Percentiles rank a stretch among this genome's conserved stretches.
Evolutionary conservation across 148 eudicot species (phyloP).

Genomic region (Chenopodium suecicum): DNA sequence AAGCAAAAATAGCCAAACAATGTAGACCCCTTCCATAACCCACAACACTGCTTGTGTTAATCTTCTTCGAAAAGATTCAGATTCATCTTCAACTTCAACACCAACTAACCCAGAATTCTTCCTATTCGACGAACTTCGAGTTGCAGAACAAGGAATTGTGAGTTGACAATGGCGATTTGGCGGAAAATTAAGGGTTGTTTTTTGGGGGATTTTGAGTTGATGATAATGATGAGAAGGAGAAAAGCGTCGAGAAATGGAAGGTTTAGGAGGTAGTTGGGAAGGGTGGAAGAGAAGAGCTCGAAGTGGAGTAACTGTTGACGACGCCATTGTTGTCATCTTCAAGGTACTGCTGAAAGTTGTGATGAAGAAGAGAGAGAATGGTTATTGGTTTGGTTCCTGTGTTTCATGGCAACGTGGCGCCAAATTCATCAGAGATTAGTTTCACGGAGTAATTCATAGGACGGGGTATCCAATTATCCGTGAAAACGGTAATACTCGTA

Average conservation of each 20-base stretch:
- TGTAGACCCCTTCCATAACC: conserved; percentile 67
- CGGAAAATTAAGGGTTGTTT: background rate
- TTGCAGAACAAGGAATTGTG: conserved; percentile 4
- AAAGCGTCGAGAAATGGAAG: background rate
- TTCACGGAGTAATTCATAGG: too few species aligned
- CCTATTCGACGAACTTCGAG: conserved; percentile 16
- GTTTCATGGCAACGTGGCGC: background rate
- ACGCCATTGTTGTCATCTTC: conserved; percentile 14
- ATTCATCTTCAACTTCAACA: conserved; percentile 22
- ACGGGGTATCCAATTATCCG: too few species aligned
- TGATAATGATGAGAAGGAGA: conserved; percentile 18
- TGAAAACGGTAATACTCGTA: too few species aligned
- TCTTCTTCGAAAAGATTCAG: conserved; percentile 30
- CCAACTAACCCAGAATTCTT: background rate
- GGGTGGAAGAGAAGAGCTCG: background rate
- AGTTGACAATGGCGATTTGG: background rate
- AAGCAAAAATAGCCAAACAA: conserved; percentile 88
- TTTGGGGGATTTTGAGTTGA: conserved; percentile 4
- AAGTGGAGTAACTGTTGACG: background rate
- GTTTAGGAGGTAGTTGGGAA: background rate
- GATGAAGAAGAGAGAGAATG: background rate
- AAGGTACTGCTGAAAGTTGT: background rate
- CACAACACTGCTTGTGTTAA: conserved; percentile 46
- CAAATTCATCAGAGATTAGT: too few species aligned
- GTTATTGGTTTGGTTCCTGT: background rate